These are phyloP conservation scores for Ensete ventricosum DNA, from an alignment of 176 grass and related monocot genomes.

Conservation along the genomic window DNA sequence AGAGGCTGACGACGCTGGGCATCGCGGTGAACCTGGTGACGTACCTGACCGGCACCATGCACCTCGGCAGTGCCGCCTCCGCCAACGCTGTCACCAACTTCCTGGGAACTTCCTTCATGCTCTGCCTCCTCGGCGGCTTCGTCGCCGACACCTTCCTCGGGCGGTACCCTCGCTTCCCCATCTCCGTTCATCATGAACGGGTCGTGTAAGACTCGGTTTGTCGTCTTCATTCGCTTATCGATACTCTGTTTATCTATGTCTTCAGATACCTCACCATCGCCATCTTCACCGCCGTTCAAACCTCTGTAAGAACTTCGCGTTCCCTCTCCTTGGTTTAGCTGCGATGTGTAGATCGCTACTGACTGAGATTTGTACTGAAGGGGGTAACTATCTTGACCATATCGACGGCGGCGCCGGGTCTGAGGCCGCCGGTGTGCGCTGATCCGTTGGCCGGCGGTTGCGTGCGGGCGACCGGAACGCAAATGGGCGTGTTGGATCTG, in stretches of 20 bases:
- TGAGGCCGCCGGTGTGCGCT: slow-evolving; percentile 6
- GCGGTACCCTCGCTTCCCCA: neutral
- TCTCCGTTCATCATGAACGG: no score
- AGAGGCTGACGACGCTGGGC: slow-evolving; percentile 19
- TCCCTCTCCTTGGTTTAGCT: neutral
- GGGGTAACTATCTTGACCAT: slow-evolving; percentile 12
- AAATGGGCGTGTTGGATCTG: slow-evolving; percentile 18
- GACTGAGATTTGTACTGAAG: neutral
- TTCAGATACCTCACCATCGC: slow-evolving; percentile 8
- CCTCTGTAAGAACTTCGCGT: neutral
- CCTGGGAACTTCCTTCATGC: slow-evolving; percentile 13
- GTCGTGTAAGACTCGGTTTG: no score
- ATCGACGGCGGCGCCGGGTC: slow-evolving; percentile 11
- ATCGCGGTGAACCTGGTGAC: slow-evolving; percentile 21
- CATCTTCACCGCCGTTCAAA: slow-evolving; percentile 21
- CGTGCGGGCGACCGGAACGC: slow-evolving; percentile 5
- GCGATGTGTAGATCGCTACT: neutral
- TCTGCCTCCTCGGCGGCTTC: slow-evolving; percentile 22
- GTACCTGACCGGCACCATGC: slow-evolving; percentile 21
- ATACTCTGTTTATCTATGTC: no score
- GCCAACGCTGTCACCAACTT: slow-evolving; percentile 24
- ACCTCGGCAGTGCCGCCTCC: slow-evolving; percentile 19
- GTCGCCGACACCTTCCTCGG: slow-evolving; percentile 18
- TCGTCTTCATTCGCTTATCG: no score
- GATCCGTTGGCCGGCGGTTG: neutral